phyloP scores from a whole-genome alignment of 768 basidiomycete species.

The Neoboletus magnificus region DNA sequence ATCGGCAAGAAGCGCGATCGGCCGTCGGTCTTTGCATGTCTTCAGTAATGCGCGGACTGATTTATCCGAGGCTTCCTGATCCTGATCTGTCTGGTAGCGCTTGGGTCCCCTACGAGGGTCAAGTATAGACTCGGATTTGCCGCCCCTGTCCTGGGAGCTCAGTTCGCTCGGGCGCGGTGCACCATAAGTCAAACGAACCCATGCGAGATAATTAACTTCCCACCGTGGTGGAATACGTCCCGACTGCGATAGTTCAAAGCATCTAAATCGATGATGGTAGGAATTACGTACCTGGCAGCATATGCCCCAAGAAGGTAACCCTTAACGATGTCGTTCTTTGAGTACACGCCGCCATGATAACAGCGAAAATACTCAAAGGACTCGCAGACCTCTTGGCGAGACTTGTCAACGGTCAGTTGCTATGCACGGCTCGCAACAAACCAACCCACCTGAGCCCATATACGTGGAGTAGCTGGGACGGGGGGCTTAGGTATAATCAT shows the following conservation, averaged over 20 bases:
- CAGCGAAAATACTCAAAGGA: constrained; percentile 62
- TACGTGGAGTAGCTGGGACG: constrained; percentile 32
- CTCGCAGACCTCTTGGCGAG: constrained; percentile 83
- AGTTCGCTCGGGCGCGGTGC: neutral
- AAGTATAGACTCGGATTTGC: constrained; percentile 59
- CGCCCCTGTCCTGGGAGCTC: constrained; percentile 46
- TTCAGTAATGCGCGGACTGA: constrained; percentile 68
- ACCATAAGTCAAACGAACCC: constrained; percentile 47
- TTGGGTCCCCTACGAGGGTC: constrained; percentile 37
- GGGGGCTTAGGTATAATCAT: constrained; percentile 17
- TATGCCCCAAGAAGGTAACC: constrained; percentile 78
- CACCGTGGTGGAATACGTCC: constrained; percentile 61
- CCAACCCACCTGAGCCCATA: constrained; percentile 44
- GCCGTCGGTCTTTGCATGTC: constrained; percentile 51
- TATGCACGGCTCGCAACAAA: neutral
- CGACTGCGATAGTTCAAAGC: constrained; percentile 44
- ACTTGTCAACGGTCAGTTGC: constrained; percentile 39
- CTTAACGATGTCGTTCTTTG: constrained; percentile 52
- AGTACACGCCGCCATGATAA: constrained; percentile 82
- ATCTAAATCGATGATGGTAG: constrained; percentile 1
- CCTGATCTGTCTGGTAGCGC: constrained; percentile 46
- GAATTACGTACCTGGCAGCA: constrained; percentile 52
- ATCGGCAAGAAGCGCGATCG: constrained; percentile 70
- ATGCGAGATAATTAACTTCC: constrained; percentile 77
- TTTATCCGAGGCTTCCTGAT: constrained; percentile 66